phyloP scores from a whole-genome alignment of 495 filamentous ascomycete species.

The Penicillium riverlandense region DNA sequence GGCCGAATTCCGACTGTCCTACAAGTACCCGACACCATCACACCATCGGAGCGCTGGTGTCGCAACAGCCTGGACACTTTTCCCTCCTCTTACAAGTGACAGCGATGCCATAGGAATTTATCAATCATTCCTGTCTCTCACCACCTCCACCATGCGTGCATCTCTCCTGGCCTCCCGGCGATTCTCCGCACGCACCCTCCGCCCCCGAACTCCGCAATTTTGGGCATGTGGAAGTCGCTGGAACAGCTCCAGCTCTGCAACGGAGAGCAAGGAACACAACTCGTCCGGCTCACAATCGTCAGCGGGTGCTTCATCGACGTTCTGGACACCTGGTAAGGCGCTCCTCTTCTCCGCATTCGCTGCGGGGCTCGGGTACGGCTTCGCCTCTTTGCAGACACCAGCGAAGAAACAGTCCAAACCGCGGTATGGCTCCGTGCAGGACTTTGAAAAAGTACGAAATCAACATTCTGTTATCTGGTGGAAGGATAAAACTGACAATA shows the following conservation, averaged over 20 bases:
- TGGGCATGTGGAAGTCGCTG: slow-evolving; percentile 8
- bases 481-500: slow-evolving; percentile 13
- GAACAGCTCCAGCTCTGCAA: slow-evolving; percentile 13
- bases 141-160: not conserved
- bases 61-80: not conserved
- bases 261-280: not conserved
- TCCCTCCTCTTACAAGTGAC: not conserved
- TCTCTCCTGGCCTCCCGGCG: slow-evolving; percentile 15
- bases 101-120: slow-evolving; percentile 1
- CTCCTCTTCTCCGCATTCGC: slow-evolving; percentile 27
- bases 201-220: slow-evolving; percentile 11
- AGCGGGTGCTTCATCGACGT: slow-evolving; percentile 4
- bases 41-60: slow-evolving; percentile 8
- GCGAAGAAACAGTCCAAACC: slow-evolving; percentile 12
- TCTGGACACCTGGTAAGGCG: slow-evolving; percentile 25
- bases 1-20: slow-evolving; percentile 20
- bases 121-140: not conserved
- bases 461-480: slow-evolving; percentile 10
- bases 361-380: slow-evolving; percentile 31
- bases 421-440: slow-evolving; percentile 31
- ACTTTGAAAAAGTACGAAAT: slow-evolving; percentile 32
- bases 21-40: slow-evolving; percentile 7
- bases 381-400: slow-evolving; percentile 14
- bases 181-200: slow-evolving; percentile 22
- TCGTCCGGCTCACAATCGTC: slow-evolving; percentile 11